Evolutionary conservation across 2,329 filamentous ascomycete genomes (phyloP), one percentile per base, ranked within the genome.

Genomic region (Neocatenulostroma microsporum): DNA sequence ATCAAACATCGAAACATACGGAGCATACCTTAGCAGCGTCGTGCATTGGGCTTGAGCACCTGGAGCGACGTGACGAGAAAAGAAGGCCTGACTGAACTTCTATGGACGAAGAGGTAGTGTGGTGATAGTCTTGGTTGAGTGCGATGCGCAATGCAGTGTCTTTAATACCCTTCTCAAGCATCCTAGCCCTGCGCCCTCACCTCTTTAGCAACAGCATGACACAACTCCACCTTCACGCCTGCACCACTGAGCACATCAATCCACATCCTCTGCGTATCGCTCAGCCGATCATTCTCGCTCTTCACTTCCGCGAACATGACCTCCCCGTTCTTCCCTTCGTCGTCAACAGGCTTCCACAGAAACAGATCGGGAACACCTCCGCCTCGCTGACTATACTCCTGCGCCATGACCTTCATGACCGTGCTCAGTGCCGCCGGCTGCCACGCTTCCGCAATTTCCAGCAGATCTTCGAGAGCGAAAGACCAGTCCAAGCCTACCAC

Each of bases 221-320:
- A 93, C 46, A 96, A 68, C 51, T 94, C 88, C 19, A 96, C 89
- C 48, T 73, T 76, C 25, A 96, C 74, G 2, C 91, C 89, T 1
- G 88, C 87, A 1, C 82, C 80, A 6, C 80, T 82, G 36, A 98
- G 70, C 6, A 95, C 86, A 68, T 96, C 85, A 53, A 96, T 94
- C 91, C 91, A 98, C 48, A 98, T 72, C 50, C 91, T 70, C 66
- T 98, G 91, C 13, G 88, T 94, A 67, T 98, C 91, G 62, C 89
- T 96, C 54, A 98, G 67, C 25, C 87, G 78, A 69, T 98, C 91
- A 62, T 94, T 95, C 57, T 69, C 67, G 43, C 67, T 70, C 58
- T 72, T 72, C 9, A 71, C 68, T 44, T 72, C 68, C 1, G 59
- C 53, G 37, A 63, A 63, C 53, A 60, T 57, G 40, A 60, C 56